Evolutionary conservation across 1,139 yeast species (phyloP).

Genomic region (Eremothecium coryli): DNA sequence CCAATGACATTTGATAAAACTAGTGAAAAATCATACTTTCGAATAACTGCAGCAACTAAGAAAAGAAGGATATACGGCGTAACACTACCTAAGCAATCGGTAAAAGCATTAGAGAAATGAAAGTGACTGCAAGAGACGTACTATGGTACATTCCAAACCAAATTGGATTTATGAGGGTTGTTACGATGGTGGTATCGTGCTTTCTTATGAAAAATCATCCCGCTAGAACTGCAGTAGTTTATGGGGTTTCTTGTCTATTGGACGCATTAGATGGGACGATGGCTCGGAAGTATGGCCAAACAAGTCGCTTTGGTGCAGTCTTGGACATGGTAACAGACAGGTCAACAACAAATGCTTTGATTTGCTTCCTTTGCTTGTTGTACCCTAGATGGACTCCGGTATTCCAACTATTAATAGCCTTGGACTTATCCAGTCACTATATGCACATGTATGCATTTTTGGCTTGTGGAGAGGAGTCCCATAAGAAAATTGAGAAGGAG

Average conservation of each 20-base stretch:
- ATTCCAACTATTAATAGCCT: conserved; percentile 80
- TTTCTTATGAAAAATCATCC: conserved; percentile 80
- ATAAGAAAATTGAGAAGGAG: conserved; percentile 70
- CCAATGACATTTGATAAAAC: neutral
- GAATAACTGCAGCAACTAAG: too few relatives aligned
- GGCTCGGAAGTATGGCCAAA: conserved; percentile 82
- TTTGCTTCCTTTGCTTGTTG: conserved; percentile 72
- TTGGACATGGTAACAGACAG: conserved; percentile 98
- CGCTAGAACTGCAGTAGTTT: conserved; percentile 60
- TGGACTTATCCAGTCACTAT: conserved; percentile 92
- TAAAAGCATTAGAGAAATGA: too few relatives aligned
- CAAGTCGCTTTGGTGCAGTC: conserved; percentile 91
- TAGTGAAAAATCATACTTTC: too few relatives aligned
- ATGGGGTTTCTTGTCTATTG: conserved; percentile 79
- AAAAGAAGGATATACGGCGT: too few relatives aligned
- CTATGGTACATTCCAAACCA: conserved; percentile 80
- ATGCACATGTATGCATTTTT: conserved; percentile 98
- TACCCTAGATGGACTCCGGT: conserved; percentile 53
- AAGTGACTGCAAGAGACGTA: conserved; percentile 39
- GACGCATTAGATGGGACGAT: conserved; percentile 98
- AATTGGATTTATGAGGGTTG: conserved; percentile 78
- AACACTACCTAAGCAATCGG: too few relatives aligned
- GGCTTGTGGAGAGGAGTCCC: conserved; percentile 67
- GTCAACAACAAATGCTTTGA: conserved; percentile 87
- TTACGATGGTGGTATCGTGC: conserved; percentile 73